These are phyloP conservation scores for Aegle marmelos DNA, from an alignment of 345 rosid genomes.

Conservation along the genomic window DNA sequence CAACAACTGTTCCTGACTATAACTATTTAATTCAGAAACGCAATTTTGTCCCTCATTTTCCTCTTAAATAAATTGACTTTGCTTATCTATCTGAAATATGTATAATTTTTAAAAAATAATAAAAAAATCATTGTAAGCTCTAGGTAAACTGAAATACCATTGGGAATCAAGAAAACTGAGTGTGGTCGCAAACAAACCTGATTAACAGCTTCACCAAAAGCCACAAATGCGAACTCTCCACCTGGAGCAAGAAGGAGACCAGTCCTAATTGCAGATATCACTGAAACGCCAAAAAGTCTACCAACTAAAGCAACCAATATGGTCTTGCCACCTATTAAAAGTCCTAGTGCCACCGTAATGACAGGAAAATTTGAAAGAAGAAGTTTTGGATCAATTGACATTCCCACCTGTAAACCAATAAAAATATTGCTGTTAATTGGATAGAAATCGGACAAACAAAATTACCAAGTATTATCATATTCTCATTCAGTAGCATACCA, in stretches of 20 bases:
- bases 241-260: constrained; percentile 99
- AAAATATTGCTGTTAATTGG: constrained; percentile 27
- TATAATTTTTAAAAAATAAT: not conserved
- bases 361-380: constrained; percentile 84
- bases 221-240: constrained; percentile 98
- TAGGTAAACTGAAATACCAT: not conserved
- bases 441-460: constrained; percentile 16
- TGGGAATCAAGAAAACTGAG: constrained; percentile 2
- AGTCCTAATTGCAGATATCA: constrained; percentile 79
- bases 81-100: not conserved
- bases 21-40: constrained; percentile 5
- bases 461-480: constrained; percentile 1
- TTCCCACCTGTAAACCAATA: constrained; percentile 81
- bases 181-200: constrained; percentile 52
- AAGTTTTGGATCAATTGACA: constrained; percentile 98
- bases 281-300: constrained; percentile 76
- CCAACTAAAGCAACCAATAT: constrained; percentile 72
- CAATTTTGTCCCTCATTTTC: not conserved
- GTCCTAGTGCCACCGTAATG: constrained; percentile 71
- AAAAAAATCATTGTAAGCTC: not conserved
- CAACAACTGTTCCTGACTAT: not conserved
- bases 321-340: constrained; percentile 87
- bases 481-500: not conserved
- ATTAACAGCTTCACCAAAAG: constrained; percentile 98
- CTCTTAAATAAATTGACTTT: not conserved